phyloP scores from a whole-genome alignment of 169 alveolate genomes.

The Plasmodium cynomolgi region DNA sequence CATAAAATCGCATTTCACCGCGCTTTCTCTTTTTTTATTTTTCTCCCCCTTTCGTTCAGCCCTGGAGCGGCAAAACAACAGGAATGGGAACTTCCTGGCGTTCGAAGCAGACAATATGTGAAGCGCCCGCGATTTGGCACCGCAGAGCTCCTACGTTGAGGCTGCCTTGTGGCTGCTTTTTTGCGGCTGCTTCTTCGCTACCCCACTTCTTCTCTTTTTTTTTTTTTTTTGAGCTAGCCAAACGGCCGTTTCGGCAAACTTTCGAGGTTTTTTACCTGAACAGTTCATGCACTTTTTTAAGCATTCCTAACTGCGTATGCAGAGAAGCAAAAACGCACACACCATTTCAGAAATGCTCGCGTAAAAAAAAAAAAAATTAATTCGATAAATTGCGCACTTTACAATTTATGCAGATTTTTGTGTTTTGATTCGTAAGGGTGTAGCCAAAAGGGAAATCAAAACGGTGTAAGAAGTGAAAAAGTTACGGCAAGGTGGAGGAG shows the following conservation, averaged over 20 bases:
- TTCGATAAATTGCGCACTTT: not conserved
- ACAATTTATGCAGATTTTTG: not conserved
- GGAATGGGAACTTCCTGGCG: constrained; percentile 36
- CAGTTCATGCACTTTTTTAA: not conserved
- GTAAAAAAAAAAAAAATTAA: not conserved
- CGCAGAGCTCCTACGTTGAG: not conserved
- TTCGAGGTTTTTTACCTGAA: constrained; percentile 2
- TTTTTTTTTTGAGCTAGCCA: not conserved
- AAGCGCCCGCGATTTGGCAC: not conserved
- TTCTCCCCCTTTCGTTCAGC: not conserved
- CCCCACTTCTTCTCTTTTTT: not conserved
- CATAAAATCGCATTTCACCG: not conserved
- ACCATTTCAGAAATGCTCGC: not conserved
- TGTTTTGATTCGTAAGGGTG: not conserved
- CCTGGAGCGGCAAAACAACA: constrained; percentile 21
- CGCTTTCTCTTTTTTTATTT: not conserved
- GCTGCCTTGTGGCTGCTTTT: not conserved
- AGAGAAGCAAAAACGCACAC: not conserved
- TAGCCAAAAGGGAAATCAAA: not conserved
- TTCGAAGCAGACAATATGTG: constrained; percentile 19
- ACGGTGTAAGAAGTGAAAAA: not conserved
- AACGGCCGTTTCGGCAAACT: not conserved
- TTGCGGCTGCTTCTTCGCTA: not conserved
- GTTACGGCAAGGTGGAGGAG: not conserved
- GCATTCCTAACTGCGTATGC: not conserved